Evolutionary conservation across 2,329 filamentous ascomycete species (phyloP), one percentile per base, ranked within the genome.

Genomic region (Sarocladium kiliense): DNA sequence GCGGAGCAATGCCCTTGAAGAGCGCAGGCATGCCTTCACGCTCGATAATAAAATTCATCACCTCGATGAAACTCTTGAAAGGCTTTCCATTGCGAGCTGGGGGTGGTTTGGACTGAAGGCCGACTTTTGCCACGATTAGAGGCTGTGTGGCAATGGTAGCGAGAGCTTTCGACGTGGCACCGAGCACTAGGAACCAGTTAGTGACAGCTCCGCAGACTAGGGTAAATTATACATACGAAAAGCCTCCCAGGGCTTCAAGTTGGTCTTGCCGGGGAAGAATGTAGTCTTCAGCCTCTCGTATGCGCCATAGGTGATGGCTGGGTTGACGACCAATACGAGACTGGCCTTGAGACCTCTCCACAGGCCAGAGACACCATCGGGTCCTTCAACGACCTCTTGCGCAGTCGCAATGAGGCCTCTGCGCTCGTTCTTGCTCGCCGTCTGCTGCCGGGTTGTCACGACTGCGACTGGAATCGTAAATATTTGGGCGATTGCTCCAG

Each of bases 381-480:
- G 92, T 56, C 92, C 89, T 54, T 94, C 77, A 37, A 97, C 78
- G 5, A 99, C 91, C 69, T 99, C 94, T 60, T 82, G 85, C 4
- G 89, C 94, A 1, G 94, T 99, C 55, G 88, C 91, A 49, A 96
- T 64, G 59, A 99, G 78, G 18, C 91, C 89, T 72, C 95, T 96
- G 67, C 88, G 86, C 62, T 97, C 90, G 23, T 75, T 78, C 71
- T 91, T 95, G 55, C 79, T 82, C 67, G 96, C 91, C 19, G 94
- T 99, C 72, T 99, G 94, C 71, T 99, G 94, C 54, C 94, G 83
- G 26, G 94, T 97, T 7, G 94, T 99, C 53, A 99, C 85, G 16
- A 99, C 94, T 2, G 94, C 88, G 14, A 99, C 90, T 1, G 94
- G 94, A 56, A 99, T 97, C 11, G 94, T 99, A 73, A 96, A 97